Evolutionary conservation across 805 yeast species (phyloP).

Genomic region (Starmerella stellata): DNA sequence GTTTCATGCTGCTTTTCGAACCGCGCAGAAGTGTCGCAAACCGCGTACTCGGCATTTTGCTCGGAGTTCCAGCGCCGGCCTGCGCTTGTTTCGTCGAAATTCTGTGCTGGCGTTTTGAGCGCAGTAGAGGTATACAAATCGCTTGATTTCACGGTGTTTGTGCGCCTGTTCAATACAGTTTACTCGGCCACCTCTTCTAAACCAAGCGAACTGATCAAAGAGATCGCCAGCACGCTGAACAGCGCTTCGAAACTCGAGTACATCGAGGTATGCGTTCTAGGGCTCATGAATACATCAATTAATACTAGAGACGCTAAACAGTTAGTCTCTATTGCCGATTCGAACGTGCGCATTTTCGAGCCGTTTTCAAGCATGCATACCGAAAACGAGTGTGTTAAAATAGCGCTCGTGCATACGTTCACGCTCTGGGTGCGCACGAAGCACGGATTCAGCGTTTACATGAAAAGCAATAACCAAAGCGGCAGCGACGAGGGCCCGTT

Average conservation of each 20-base stretch:
- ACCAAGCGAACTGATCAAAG: not conserved
- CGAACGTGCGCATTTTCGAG: constrained; percentile 3
- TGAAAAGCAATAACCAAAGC: not conserved
- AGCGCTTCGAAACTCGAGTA: not conserved
- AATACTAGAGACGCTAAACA: constrained; percentile 7
- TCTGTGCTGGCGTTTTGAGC: constrained; percentile 6
- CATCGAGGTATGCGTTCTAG: constrained; percentile 3
- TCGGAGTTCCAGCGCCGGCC: constrained; percentile 6
- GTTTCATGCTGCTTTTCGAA: constrained; percentile 6
- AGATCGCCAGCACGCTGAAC: constrained; percentile 1
- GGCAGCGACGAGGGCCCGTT: too few relatives aligned
- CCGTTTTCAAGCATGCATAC: not conserved
- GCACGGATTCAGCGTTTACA: constrained; percentile 3
- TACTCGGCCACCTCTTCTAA: too few relatives aligned
- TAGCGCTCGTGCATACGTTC: constrained; percentile 4
- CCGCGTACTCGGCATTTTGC: constrained; percentile 6
- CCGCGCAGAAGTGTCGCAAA: constrained; percentile 4
- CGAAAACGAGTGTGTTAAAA: not conserved
- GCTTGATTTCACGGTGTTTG: not conserved
- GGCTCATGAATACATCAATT: constrained; percentile 1
- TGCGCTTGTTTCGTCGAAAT: constrained; percentile 3
- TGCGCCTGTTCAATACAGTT: not conserved
- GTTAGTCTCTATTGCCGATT: constrained; percentile 2
- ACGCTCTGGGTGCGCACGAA: constrained; percentile 9
- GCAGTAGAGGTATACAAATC: not conserved